phyloP scores from a whole-genome alignment of 2,329 filamentous ascomycete genomes.

The Neurospora crassa region DNA sequence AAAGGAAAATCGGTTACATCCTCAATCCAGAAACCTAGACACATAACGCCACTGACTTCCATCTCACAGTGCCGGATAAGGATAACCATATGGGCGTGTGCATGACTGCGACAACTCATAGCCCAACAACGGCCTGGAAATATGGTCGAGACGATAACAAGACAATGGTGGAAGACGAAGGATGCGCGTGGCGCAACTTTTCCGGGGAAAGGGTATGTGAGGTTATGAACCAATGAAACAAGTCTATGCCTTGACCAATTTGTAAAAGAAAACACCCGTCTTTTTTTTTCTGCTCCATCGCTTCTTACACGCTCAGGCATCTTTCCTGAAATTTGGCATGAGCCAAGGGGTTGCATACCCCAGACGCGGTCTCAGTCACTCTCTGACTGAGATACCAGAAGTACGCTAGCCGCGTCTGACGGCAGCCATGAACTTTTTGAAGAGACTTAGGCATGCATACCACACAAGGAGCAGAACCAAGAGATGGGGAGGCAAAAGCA shows the following conservation, averaged over 20 bases:
- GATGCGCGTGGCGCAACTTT: background rate
- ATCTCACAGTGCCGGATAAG: background rate
- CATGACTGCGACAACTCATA: background rate
- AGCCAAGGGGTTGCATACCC: background rate
- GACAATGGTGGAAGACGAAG: background rate
- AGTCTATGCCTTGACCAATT: background rate
- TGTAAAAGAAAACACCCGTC: background rate
- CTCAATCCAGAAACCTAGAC: background rate
- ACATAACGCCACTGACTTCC: background rate
- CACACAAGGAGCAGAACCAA: slow-evolving; percentile 27
- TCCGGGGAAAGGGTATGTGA: background rate
- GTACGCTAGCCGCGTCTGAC: background rate
- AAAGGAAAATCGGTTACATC: too few species aligned
- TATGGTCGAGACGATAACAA: background rate
- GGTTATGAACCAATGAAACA: background rate
- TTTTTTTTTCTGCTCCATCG: background rate
- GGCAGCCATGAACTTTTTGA: slow-evolving; percentile 6
- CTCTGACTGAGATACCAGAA: background rate
- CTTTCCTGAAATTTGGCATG: background rate
- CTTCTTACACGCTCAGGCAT: background rate
- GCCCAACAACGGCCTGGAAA: background rate
- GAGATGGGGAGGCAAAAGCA: slow-evolving; percentile 37
- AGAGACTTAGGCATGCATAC: slow-evolving; percentile 28
- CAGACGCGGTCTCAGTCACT: background rate
- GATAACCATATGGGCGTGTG: background rate